These are phyloP conservation scores for Didymellaceae sp. DNA, from an alignment of 2,329 filamentous ascomycete genomes.

Conservation along the genomic window DNA sequence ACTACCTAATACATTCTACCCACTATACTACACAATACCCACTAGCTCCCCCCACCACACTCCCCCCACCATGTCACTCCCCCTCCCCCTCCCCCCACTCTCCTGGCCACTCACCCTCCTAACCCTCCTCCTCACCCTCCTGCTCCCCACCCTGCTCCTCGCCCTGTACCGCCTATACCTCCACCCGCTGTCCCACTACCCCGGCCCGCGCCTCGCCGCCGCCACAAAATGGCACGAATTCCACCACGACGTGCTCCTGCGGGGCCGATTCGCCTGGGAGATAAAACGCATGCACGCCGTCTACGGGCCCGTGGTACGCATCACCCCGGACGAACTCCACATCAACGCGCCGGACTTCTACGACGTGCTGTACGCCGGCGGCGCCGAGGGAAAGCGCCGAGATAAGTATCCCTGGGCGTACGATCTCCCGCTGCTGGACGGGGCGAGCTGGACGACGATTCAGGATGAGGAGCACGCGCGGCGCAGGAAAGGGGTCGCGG, in stretches of 20 bases:
- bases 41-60: too few species aligned
- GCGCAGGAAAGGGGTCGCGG: neutral
- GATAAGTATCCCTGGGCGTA: slow-evolving; percentile 21
- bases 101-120: too few species aligned
- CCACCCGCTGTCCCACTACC: neutral
- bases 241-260: slow-evolving; percentile 7
- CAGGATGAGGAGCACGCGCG: neutral
- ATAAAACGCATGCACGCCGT: slow-evolving; percentile 30
- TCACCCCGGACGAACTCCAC: slow-evolving; percentile 33
- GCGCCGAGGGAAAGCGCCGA: neutral
- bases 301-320: slow-evolving; percentile 34
- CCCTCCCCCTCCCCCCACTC: too few species aligned
- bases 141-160: neutral
- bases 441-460: slow-evolving; percentile 1
- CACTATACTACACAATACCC: too few species aligned
- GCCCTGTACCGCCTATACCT: neutral
- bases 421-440: neutral
- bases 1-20: too few species aligned
- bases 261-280: slow-evolving; percentile 27
- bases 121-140: neutral
- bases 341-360: slow-evolving; percentile 29
- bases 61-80: too few species aligned
- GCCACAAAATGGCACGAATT: neutral
- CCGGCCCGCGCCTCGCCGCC: neutral
- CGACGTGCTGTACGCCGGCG: slow-evolving; percentile 28